Conservation (phyloP, 1,284 basidiomycete genomes). For the Irpex sp. region DNA sequence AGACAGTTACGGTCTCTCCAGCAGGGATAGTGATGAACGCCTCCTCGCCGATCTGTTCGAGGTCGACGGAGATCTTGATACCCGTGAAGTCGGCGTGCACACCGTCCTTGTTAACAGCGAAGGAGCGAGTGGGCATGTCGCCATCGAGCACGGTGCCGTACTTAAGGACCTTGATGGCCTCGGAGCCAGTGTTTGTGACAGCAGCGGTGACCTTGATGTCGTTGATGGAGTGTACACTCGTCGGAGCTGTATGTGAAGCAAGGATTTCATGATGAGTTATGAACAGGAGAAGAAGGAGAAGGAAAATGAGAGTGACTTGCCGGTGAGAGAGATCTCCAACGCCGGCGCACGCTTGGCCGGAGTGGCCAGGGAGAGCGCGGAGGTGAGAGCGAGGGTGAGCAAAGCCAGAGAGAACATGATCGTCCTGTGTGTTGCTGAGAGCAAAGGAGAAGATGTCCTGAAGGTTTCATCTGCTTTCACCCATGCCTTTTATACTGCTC, state of each 20-base stretch:
- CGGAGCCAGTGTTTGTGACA: constrained; percentile 46
- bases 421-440: constrained; percentile 1
- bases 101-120: constrained; percentile 50
- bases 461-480: background rate
- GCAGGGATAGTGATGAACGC: constrained; percentile 48
- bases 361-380: constrained; percentile 25
- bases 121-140: constrained; percentile 50
- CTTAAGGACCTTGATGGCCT: constrained; percentile 48
- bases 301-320: constrained; percentile 10
- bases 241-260: constrained; percentile 24
- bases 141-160: constrained; percentile 53
- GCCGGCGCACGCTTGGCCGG: constrained; percentile 25
- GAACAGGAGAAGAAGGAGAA: no score
- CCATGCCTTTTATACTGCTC: background rate
- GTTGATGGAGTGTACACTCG: constrained; percentile 41
- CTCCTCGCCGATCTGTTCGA: constrained; percentile 41
- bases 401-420: constrained; percentile 24
- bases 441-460: constrained; percentile 2
- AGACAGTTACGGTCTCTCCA: constrained; percentile 46
- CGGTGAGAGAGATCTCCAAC: constrained; percentile 32
- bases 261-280: no score
- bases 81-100: constrained; percentile 47
- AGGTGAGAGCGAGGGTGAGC: constrained; percentile 21
- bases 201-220: constrained; percentile 48
- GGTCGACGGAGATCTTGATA: constrained; percentile 48